Percentiles rank a stretch among this genome's conserved stretches.
These are phyloP conservation scores for Komagataella phaffii DNA, from an alignment of 805 yeast species.

Conservation along the genomic window DNA sequence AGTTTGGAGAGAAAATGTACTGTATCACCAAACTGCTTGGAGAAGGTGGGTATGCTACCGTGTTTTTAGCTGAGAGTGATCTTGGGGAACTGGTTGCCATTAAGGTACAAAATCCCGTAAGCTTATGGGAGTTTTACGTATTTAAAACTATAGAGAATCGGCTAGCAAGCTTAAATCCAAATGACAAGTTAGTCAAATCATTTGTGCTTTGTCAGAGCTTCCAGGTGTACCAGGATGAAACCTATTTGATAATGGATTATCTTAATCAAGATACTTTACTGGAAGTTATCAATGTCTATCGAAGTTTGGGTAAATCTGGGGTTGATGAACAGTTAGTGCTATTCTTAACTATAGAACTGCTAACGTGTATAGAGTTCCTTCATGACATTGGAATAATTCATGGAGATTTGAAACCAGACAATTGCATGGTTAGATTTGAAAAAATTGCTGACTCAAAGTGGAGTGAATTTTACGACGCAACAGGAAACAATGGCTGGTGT, in stretches of 20 bases:
- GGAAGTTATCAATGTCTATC: constrained; percentile 46
- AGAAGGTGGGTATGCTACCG: constrained; percentile 70
- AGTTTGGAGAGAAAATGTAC: constrained; percentile 27
- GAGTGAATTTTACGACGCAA: constrained; percentile 14
- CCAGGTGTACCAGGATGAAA: constrained; percentile 50
- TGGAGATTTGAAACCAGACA: constrained; percentile 79
- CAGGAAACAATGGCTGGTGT: constrained; percentile 31
- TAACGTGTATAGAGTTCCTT: constrained; percentile 44
- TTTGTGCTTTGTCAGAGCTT: constrained; percentile 38
- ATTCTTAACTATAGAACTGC: constrained; percentile 50
- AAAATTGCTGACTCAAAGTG: constrained; percentile 7
- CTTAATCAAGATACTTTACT: constrained; percentile 59
- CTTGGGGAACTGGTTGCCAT: constrained; percentile 50
- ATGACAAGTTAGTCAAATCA: constrained; percentile 14
- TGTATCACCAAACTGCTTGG: constrained; percentile 51
- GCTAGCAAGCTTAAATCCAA: constrained; percentile 3
- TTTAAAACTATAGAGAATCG: constrained; percentile 40
- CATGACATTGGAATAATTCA: constrained; percentile 62
- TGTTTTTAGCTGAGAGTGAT: constrained; percentile 52
- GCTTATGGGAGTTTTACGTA: constrained; percentile 74
- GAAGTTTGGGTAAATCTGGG: constrained; percentile 11
- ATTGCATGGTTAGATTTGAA: constrained; percentile 60
- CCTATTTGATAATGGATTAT: constrained; percentile 53
- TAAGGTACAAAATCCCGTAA: constrained; percentile 58
- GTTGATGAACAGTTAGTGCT: constrained; percentile 53